These are phyloP conservation scores for Syncephalastrum monosporum DNA, from an alignment of 371 early-diverging fungal genomes.

Conservation along the genomic window DNA sequence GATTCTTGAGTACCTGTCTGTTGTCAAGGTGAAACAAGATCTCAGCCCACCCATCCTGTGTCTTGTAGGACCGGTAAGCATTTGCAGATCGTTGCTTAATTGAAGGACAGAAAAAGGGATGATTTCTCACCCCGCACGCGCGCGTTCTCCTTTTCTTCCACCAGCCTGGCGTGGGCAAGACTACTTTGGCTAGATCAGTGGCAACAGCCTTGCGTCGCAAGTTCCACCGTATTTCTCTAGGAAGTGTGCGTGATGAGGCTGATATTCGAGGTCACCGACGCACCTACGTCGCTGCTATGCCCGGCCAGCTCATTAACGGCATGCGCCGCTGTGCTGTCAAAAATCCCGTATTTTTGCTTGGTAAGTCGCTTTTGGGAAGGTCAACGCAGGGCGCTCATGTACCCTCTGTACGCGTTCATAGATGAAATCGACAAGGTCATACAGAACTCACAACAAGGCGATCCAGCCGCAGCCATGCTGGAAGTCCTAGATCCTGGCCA, in stretches of 20 bases:
- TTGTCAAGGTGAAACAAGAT: conserved; percentile 72
- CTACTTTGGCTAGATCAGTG: conserved; percentile 75
- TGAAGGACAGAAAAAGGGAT: not conserved
- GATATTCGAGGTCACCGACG: conserved; percentile 89
- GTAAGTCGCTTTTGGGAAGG: conserved; percentile 25
- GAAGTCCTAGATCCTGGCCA: conserved; percentile 91
- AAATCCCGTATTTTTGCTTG: conserved; percentile 79
- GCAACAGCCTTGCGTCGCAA: conserved; percentile 76
- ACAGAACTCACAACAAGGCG: conserved; percentile 66
- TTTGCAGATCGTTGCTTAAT: not conserved
- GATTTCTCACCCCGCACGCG: not conserved
- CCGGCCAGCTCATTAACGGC: conserved; percentile 80
- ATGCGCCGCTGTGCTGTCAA: conserved; percentile 71
- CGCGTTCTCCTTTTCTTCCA: too few species aligned
- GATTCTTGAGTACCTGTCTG: conserved; percentile 82
- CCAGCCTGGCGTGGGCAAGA: conserved; percentile 82
- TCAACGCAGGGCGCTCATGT: not conserved
- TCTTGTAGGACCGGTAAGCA: conserved; percentile 64
- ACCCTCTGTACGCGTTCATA: conserved; percentile 1
- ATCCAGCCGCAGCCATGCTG: conserved; percentile 82
- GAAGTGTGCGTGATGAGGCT: conserved; percentile 88
- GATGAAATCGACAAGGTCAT: conserved; percentile 90
- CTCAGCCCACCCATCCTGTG: conserved; percentile 74
- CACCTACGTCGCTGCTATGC: conserved; percentile 88
- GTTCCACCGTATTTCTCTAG: conserved; percentile 82